Conservation (phyloP, 345 rosid genomes). For the Erucastrum elatum region DNA sequence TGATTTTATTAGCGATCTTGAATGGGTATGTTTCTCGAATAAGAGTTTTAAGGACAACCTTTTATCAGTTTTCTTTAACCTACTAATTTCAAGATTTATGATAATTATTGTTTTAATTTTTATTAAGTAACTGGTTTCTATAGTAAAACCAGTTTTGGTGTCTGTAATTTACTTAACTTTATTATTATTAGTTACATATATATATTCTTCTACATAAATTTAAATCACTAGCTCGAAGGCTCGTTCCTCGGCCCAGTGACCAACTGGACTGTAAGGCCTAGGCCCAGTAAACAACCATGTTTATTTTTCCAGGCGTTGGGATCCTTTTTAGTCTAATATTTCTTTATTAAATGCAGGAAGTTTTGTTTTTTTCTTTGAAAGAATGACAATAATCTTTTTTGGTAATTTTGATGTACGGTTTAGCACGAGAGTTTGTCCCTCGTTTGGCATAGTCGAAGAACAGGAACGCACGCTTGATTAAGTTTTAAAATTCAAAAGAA, state of each 20-base stretch:
- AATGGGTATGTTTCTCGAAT: no score
- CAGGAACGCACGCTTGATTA: background rate
- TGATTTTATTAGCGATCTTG: no score
- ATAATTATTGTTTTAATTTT: background rate
- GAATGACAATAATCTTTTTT: background rate
- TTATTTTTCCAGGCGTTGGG: slow-evolving; percentile 1
- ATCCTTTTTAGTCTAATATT: background rate
- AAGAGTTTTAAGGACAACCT: background rate
- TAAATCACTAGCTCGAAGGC: no score
- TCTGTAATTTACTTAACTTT: background rate
- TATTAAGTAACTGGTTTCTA: background rate
- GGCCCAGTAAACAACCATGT: background rate
- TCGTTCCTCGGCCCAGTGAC: background rate
- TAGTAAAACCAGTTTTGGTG: background rate
- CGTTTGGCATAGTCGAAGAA: background rate
- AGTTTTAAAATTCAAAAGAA: background rate
- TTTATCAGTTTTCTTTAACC: background rate
- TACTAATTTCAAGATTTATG: background rate
- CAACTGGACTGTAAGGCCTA: background rate
- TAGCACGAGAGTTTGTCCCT: background rate
- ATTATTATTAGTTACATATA: no score
- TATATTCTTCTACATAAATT: no score
- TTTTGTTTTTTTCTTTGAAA: background rate
- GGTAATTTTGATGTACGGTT: background rate
- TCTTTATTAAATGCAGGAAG: background rate